phyloP scores from a whole-genome alignment of 2,329 filamentous ascomycete species.

The Leptographium flavum region DNA sequence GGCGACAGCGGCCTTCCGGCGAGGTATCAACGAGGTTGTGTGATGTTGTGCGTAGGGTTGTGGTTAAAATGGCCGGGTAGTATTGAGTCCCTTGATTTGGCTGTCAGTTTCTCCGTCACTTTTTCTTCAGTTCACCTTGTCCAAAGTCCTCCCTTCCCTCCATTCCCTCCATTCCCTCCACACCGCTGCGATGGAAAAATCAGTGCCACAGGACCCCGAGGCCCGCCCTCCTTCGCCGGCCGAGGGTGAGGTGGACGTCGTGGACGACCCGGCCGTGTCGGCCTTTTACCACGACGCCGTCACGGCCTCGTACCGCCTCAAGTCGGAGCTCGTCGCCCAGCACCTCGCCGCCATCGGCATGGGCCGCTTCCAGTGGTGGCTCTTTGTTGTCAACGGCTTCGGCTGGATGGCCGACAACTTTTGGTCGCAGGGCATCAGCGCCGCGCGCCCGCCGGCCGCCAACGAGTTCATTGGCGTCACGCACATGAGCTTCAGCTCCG shows the following conservation, averaged over 20 bases:
- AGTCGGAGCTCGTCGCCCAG: slow-evolving; percentile 8
- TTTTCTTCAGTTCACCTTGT: too few species aligned
- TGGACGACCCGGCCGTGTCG: slow-evolving; percentile 1
- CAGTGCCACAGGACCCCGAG: too few species aligned
- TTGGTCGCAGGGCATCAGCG: slow-evolving; percentile 22
- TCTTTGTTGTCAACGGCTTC: slow-evolving; percentile 31
- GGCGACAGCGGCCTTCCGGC: too few species aligned
- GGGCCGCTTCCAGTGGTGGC: slow-evolving; percentile 15
- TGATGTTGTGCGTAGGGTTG: too few species aligned
- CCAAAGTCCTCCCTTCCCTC: background rate
- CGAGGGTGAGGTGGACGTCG: background rate
- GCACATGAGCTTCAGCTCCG: slow-evolving; percentile 18
- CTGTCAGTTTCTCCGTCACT: too few species aligned
- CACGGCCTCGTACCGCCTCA: slow-evolving; percentile 7
- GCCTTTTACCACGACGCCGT: slow-evolving; percentile 6
- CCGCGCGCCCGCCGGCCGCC: slow-evolving; percentile 18
- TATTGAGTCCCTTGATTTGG: too few species aligned
- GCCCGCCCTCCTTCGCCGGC: too few species aligned
- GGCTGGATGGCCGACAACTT: slow-evolving; percentile 31
- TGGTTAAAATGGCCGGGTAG: too few species aligned
- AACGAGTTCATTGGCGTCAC: slow-evolving; percentile 18
- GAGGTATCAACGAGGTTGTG: too few species aligned
- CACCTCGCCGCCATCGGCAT: slow-evolving; percentile 7
- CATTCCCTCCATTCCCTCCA: too few species aligned
- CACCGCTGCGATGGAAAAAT: background rate